Evolutionary conservation across 2,329 filamentous ascomycete genomes (phyloP).

Genomic region (Alternaria incomplexa): DNA sequence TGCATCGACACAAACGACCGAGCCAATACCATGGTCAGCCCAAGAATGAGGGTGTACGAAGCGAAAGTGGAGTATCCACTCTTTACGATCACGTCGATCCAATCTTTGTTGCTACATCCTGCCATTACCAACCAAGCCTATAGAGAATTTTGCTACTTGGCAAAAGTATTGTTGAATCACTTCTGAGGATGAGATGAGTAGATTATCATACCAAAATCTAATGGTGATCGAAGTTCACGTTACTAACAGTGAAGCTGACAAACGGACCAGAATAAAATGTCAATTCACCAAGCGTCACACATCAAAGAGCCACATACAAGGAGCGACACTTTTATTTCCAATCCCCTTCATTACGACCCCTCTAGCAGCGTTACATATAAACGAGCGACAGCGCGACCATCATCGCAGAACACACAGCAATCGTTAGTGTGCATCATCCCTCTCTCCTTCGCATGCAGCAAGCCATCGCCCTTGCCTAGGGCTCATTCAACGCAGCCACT

Average conservation of each 20-base stretch:
- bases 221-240: not conserved
- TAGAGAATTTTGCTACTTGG: not conserved
- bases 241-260: not conserved
- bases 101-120: not conserved
- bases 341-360: not conserved
- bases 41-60: not conserved
- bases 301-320: not conserved
- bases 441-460: not conserved
- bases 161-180: not conserved
- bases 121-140: not conserved
- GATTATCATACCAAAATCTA: not conserved
- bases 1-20: not conserved
- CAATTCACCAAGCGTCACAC: not conserved
- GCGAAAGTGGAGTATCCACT: not conserved
- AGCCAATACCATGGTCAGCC: not conserved
- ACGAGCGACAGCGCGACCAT: not conserved
- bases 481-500: too few species aligned
- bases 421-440: not conserved
- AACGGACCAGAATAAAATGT: not conserved
- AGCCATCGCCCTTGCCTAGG: not conserved
- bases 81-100: not conserved
- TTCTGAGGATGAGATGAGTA: not conserved
- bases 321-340: not conserved
- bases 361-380: not conserved
- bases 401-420: not conserved